Base-by-base conservation (phyloP, 169 alveolate species). In the Neospora caninum region DNA sequence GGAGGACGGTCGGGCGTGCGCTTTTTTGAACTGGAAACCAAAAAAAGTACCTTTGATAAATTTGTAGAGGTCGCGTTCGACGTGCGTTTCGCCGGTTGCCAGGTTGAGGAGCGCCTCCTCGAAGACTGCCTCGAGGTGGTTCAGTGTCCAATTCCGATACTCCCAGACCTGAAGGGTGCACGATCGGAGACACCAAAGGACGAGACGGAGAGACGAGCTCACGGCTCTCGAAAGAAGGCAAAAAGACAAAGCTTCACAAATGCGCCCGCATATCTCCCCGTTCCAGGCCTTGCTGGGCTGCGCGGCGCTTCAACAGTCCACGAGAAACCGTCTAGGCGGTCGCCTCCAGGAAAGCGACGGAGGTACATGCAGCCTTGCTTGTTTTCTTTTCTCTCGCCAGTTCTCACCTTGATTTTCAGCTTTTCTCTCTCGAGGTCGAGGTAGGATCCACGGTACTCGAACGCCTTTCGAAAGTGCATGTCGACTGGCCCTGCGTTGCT, bases 361-460 rank as follows among this genome's bases (percentile, higher is more conserved):
- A n/a, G n/a, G n/a, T 49, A 13, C 58, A 49, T 49, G 58, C 58
- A 49, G 58, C 58, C 22, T 13, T 13, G 58, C 13, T 49, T 49
- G 4, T 13, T 4, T 49, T 49, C 58, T 4, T 49, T 49, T 49
- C 22, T 4, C 58, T 4, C 13, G 22, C 22, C 58, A 49, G 10
- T 27, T 4, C 45, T 73, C 31, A 93, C 95, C 93, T 93, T 93
- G 42, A 93, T 89, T 73, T 93, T 93, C 34, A 93, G 92, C 43
- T 93, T 93, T 36, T 93, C 95, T n/a, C 86, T 18, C 31, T 93
- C 95, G 39, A 93, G 78, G 54, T 88, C 92, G 16, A 88, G 88
- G 64, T 93, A 93, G 34, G 95, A 93, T 0, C 94, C 95, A 16
- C 95, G 84, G 45, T 93, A 93, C 34, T 93, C 95, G 43, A 88